Evolutionary conservation across 768 basidiomycete species (phyloP), one percentile per base, ranked within the genome.

Genomic region (Chlorophyllum brunneum): DNA sequence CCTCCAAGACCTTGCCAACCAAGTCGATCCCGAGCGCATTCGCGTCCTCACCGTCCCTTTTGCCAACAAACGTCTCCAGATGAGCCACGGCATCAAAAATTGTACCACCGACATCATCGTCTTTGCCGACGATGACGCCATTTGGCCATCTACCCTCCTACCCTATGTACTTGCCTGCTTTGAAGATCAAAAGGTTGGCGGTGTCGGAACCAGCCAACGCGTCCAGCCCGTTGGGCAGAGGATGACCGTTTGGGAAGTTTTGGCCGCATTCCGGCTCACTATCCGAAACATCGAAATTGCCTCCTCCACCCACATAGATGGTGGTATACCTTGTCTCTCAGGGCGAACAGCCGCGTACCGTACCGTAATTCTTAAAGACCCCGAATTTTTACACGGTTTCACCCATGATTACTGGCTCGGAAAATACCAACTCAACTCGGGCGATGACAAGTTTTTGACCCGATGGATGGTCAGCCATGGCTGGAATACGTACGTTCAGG

Each of bases 391-490:
- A 24, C 83, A 92, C 61, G 90, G 90, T 23, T 97, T 95, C 71
- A 95, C 92, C 13, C 90, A 95, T 67, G 93, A 95, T 67, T 90
- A 84, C 63, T 94, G 92, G 92, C 69, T 93, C 30, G 90, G 86
- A 50, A 95, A 93, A 70, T 95, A 95, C 69, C 92, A 95, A 67
- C 82, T 94, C 58, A 95, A 95, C 67, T 92, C 89, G 2, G 92
- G 92, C 20, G 92, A 94, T 69, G 90, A 92, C 75, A 93, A 95
- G 69, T 95, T 92, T 71, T 72, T 95, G 64, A 98, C 94, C 15
- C 75, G 93, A 39, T 95, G 94, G 93, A 93, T 95, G 90, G 93
- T 95, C 54, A 85, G 83, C 63, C 92, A 95, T 61, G 92, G 92
- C 13, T 95, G 94, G 93, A 86, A 78, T 66, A 95, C 92, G n/a